phyloP scores from a whole-genome alignment of 768 basidiomycete genomes.

The Epithele typhae region DNA sequence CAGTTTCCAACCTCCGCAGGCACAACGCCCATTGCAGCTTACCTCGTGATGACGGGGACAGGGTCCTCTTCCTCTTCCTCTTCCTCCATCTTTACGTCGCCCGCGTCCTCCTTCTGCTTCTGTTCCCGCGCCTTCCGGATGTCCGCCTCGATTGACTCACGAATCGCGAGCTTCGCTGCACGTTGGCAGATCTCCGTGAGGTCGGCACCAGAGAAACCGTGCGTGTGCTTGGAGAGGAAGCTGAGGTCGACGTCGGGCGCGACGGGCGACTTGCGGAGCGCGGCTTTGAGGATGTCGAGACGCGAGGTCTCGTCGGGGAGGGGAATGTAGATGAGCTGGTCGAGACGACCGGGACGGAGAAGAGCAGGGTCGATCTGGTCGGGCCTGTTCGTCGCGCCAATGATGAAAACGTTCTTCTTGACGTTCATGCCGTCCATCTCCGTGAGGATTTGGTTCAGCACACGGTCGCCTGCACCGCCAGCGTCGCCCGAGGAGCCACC shows the following conservation, averaged over 20 bases:
- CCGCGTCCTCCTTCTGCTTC: slow-evolving; percentile 75
- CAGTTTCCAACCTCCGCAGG: slow-evolving; percentile 1
- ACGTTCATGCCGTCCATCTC: slow-evolving; percentile 99
- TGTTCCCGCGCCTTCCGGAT: slow-evolving; percentile 75
- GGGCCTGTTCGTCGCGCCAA: slow-evolving; percentile 94
- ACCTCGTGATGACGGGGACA: slow-evolving; percentile 83
- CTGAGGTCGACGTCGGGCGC: slow-evolving; percentile 74
- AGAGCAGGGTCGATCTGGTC: slow-evolving; percentile 94
- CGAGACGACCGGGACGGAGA: slow-evolving; percentile 95
- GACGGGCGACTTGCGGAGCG: slow-evolving; percentile 90
- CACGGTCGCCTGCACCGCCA: slow-evolving; percentile 96
- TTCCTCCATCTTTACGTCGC: slow-evolving; percentile 66
- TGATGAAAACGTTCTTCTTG: slow-evolving; percentile 99
- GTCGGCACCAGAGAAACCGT: slow-evolving; percentile 99
- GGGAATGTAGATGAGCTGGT: slow-evolving; percentile 99
- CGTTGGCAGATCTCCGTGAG: slow-evolving; percentile 99
- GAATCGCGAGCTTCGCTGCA: slow-evolving; percentile 94
- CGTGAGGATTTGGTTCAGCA: slow-evolving; percentile 93
- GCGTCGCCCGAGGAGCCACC: slow-evolving; percentile 83
- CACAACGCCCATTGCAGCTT: slow-evolving; percentile 18
- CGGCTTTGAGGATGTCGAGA: slow-evolving; percentile 84
- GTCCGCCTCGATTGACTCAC: slow-evolving; percentile 92
- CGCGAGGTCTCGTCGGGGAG: slow-evolving; percentile 93
- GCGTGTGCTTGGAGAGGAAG: slow-evolving; percentile 89
- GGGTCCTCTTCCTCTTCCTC: slow-evolving; percentile 78